phyloP scores from a whole-genome alignment of 768 basidiomycete species.

The Termitomyces eurrhizus region DNA sequence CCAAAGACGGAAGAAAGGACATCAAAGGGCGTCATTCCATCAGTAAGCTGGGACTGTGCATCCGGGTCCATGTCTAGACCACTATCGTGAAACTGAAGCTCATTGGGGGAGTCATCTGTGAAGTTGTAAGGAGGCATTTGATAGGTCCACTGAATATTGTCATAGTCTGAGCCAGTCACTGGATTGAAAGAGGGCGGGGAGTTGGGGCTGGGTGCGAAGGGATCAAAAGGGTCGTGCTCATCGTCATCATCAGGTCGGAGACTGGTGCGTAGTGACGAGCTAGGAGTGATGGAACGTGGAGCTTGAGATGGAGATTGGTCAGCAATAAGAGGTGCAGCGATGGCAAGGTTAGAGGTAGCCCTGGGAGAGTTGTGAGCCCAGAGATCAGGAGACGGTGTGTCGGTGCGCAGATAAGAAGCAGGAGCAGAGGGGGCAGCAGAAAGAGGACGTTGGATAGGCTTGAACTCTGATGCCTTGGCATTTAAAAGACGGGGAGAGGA shows the following conservation, averaged over 20 bases:
- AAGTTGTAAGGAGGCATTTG: slow-evolving; percentile 22
- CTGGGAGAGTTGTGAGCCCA: slow-evolving; percentile 78
- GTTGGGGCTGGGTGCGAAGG: slow-evolving; percentile 48
- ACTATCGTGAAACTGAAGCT: slow-evolving; percentile 18
- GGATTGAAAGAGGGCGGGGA: slow-evolving; percentile 59
- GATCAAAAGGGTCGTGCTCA: slow-evolving; percentile 83
- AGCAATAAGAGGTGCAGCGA: slow-evolving; percentile 84
- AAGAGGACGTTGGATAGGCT: slow-evolving; percentile 76
- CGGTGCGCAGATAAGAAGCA: slow-evolving; percentile 54
- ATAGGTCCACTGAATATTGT: slow-evolving; percentile 27
- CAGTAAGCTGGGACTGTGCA: slow-evolving; percentile 54
- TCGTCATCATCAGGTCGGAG: slow-evolving; percentile 56
- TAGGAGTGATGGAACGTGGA: slow-evolving; percentile 62
- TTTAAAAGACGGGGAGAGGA: slow-evolving; percentile 83
- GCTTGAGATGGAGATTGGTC: slow-evolving; percentile 44
- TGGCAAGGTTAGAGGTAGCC: slow-evolving; percentile 81
- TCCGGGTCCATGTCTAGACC: slow-evolving; percentile 40
- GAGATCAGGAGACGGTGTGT: slow-evolving; percentile 86
- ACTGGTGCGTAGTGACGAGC: slow-evolving; percentile 63
- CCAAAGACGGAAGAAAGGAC: slow-evolving; percentile 94
- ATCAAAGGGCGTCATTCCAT: slow-evolving; percentile 97
- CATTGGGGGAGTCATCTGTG: slow-evolving; percentile 21
- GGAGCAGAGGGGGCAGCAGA: slow-evolving; percentile 69
- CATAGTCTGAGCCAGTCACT: slow-evolving; percentile 60
- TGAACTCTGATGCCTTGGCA: slow-evolving; percentile 89